phyloP scores from a whole-genome alignment of 2,329 filamentous ascomycete species.

The Epichloe glyceriae region DNA sequence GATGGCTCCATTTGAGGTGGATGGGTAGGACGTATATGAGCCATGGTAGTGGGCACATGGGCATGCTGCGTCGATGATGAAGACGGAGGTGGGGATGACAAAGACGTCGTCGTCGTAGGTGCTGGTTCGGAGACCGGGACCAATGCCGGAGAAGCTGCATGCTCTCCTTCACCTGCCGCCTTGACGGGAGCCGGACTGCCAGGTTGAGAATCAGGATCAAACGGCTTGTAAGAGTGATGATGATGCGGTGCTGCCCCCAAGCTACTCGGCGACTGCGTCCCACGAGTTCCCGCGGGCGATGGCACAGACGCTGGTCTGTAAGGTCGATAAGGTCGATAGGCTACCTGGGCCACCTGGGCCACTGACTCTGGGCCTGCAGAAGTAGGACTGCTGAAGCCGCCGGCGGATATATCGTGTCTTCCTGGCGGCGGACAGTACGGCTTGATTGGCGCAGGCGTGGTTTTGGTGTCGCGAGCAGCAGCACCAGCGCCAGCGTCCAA shows the following conservation, averaged over 20 bases:
- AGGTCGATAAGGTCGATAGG: too few species aligned
- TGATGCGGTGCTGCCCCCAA: slow-evolving; percentile 8
- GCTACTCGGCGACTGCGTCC: background rate
- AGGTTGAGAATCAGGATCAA: background rate
- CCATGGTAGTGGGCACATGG: too few species aligned
- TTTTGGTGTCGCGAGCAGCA: slow-evolving; percentile 4
- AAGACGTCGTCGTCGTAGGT: background rate
- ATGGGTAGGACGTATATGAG: background rate
- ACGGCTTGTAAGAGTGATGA: slow-evolving; percentile 10
- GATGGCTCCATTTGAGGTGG: background rate
- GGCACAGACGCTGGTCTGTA: slow-evolving; percentile 15
- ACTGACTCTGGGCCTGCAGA: background rate
- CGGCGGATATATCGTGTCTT: background rate
- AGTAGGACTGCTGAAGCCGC: background rate
- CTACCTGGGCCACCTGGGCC: slow-evolving; percentile 6
- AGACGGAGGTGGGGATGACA: background rate
- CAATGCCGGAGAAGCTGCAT: background rate
- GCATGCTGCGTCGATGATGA: too few species aligned
- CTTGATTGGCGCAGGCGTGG: slow-evolving; percentile 13
- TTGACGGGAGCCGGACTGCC: background rate
- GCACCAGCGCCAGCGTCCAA: background rate
- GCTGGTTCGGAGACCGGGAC: background rate
- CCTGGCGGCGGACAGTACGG: slow-evolving; percentile 14
- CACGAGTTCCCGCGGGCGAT: background rate
- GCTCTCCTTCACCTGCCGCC: background rate